Base-by-base conservation (phyloP, 371 early-diverging fungal species). In the Amoeboaphelidium protococcarum region DNA sequence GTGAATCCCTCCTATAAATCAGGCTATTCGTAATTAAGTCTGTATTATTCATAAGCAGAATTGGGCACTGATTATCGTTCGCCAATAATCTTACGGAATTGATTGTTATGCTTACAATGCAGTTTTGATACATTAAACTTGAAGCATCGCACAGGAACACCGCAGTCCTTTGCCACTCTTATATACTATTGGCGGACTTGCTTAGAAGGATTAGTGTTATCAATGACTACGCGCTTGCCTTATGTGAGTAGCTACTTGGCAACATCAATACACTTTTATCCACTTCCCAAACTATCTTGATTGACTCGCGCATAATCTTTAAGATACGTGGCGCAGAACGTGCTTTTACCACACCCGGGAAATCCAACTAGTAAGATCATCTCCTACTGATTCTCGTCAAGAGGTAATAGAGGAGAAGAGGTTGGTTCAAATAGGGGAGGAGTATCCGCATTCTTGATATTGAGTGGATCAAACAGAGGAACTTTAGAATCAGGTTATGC, bases 121-220 rank as follows among this genome's bases (percentile, higher is more conserved):
- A 72, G 67, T 43, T 67, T 63, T 25, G 67, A 51, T 13, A 71
- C 66, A 22, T 55, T 58, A 54, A 87, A 78, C 25, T 70, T 60
- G 49, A 87, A 69, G 31, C 78, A 75, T 13, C 78, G 65, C 0
- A 69, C 67, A 6, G 74, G 73, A 1, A 68, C 62, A n/a, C 52
- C 54, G 27, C 60, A 53, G 21, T 61, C 51, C 40, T 65, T 59
- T 2, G 86, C 89, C 2, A 77, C 41, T 0, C 58, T 52, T 25
- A 83, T 58, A 55, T 78, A 90, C 1, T 58, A 43, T 12, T 56
- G 60, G 2, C 91, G 72, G 0, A 74, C 62, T 0, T 62, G 52
- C 3, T 44, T 51, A 23, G 72, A 75, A 0, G 82, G 73, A 53
- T 85, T 88, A 13, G 89, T 90, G 58, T 90, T 90, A 57, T 84